phyloP scores from a whole-genome alignment of 768 basidiomycete species.

The Termitomyces sp. region DNA sequence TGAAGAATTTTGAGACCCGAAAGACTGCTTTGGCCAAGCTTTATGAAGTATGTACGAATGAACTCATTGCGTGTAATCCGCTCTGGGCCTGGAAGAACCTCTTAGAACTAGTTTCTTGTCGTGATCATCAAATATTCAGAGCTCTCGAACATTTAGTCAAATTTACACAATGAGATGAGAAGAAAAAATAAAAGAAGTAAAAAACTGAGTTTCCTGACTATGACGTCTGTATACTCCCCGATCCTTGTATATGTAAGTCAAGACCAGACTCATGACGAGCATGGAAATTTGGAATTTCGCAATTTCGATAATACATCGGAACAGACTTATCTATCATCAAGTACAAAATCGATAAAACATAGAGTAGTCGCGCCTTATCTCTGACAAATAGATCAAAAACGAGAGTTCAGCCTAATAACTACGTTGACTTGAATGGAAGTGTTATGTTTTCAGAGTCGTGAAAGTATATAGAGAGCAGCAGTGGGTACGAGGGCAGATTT shows the following conservation, averaged over 20 bases:
- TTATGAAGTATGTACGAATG: not conserved
- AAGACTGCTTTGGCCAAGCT: not conserved
- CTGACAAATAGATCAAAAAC: not conserved
- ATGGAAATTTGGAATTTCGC: not conserved
- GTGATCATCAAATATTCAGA: no score
- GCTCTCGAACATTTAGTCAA: not conserved
- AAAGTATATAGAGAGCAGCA: not conserved
- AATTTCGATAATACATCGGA: not conserved
- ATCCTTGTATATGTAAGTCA: not conserved
- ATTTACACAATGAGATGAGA: not conserved
- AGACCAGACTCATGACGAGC: not conserved
- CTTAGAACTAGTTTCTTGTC: not conserved
- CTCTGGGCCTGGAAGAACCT: no score
- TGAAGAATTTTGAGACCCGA: not conserved
- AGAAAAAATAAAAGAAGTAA: no score
- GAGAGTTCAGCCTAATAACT: not conserved
- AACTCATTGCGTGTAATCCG: no score
- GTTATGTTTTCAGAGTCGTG: not conserved
- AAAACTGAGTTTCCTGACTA: not conserved
- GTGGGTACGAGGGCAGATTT: not conserved
- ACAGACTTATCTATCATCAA: not conserved
- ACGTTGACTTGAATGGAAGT: not conserved
- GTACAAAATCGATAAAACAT: not conserved
- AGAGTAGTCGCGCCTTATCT: no score
- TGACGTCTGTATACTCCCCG: not conserved